Evolutionary conservation across 495 filamentous ascomycete genomes (phyloP).

Genomic region (Terfezia claveryi): DNA sequence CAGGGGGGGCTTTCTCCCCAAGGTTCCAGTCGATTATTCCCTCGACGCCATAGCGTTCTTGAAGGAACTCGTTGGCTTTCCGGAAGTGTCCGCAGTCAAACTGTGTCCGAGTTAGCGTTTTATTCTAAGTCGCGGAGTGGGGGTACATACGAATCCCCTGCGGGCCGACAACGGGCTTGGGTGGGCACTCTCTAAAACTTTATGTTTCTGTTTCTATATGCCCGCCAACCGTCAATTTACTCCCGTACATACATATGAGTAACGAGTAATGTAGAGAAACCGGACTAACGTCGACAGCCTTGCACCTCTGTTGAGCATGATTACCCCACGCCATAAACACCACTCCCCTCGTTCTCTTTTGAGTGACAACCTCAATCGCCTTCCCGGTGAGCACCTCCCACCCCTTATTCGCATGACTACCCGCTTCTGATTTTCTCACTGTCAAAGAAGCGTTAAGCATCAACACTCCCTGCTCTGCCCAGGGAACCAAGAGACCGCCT

Average conservation of each 20-base stretch:
- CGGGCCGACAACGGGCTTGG: slow-evolving; percentile 71
- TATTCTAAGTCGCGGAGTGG: background rate
- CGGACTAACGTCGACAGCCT: slow-evolving; percentile 33
- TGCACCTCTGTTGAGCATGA: slow-evolving; percentile 52
- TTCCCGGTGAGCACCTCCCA: slow-evolving; percentile 89
- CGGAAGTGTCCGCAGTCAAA: slow-evolving; percentile 75
- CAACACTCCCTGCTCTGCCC: slow-evolving; percentile 80
- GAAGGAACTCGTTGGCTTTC: slow-evolving; percentile 76
- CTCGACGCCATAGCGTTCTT: slow-evolving; percentile 48
- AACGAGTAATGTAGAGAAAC: background rate
- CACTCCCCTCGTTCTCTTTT: slow-evolving; percentile 50
- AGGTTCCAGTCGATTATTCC: slow-evolving; percentile 78
- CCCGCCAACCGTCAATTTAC: too few relatives aligned
- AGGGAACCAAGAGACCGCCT: slow-evolving; percentile 64
- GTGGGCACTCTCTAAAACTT: slow-evolving; percentile 65
- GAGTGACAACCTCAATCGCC: slow-evolving; percentile 66
- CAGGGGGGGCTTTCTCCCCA: slow-evolving; percentile 18
- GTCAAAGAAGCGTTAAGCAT: slow-evolving; percentile 86
- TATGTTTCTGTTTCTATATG: slow-evolving; percentile 33
- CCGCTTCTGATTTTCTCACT: slow-evolving; percentile 67
- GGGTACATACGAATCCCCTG: slow-evolving; percentile 40
- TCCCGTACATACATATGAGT: too few relatives aligned
- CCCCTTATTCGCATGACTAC: slow-evolving; percentile 57
- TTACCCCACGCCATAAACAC: slow-evolving; percentile 89
- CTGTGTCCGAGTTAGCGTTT: slow-evolving; percentile 19